phyloP scores from a whole-genome alignment of 2,329 filamentous ascomycete species.

The Pseudogymnoascus sp. region DNA sequence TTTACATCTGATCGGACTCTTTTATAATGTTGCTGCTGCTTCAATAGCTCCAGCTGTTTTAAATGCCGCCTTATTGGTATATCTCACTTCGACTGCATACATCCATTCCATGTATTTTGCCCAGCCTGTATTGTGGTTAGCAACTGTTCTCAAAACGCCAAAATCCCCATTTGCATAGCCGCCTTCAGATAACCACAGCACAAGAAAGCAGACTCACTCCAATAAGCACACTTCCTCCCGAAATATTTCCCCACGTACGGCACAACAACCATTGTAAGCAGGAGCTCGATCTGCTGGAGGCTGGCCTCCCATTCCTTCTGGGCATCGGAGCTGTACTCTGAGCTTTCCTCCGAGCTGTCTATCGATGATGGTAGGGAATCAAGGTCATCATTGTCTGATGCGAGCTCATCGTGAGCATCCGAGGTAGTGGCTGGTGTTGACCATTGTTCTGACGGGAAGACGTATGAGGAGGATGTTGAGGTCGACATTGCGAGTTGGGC shows the following conservation, averaged over 20 bases:
- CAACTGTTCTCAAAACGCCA: constrained; percentile 13
- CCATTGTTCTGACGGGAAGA: constrained; percentile 16
- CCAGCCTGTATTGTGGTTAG: constrained; percentile 50
- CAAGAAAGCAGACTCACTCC: constrained; percentile 55
- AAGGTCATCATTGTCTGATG: constrained; percentile 49
- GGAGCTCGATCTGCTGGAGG: constrained; percentile 83
- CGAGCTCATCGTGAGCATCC: constrained; percentile 39
- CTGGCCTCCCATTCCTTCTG: constrained; percentile 93
- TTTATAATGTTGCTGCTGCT: constrained; percentile 46
- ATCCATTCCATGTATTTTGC: constrained; percentile 91
- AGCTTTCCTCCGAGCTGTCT: constrained; percentile 42
- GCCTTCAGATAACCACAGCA: neutral
- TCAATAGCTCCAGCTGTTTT: constrained; percentile 55
- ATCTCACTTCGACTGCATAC: constrained; percentile 68
- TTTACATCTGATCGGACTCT: neutral
- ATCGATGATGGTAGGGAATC: constrained; percentile 56
- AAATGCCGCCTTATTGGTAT: constrained; percentile 55
- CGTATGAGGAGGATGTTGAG: constrained; percentile 23
- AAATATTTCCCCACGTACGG: constrained; percentile 93
- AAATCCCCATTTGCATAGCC: constrained; percentile 8
- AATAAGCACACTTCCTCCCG: constrained; percentile 90
- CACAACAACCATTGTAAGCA: constrained; percentile 89
- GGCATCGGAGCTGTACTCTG: constrained; percentile 60
- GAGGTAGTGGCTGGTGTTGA: constrained; percentile 21
- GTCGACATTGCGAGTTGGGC: neutral